Evolutionary conservation across 1,284 basidiomycete species (phyloP).

Genomic region (Prillingera fragicola): DNA sequence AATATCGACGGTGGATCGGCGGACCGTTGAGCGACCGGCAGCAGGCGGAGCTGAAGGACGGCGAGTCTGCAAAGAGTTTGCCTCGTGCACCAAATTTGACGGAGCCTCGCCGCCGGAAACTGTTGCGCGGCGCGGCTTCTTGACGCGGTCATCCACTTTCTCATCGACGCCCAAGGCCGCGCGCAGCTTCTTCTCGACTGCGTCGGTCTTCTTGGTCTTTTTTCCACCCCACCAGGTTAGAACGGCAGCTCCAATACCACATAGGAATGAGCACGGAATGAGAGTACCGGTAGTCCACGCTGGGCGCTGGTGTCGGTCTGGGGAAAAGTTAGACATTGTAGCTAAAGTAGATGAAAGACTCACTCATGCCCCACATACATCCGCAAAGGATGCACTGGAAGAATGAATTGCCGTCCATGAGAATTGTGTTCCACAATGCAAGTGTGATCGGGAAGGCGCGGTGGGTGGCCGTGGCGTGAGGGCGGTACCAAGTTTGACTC

Average conservation of each 20-base stretch:
- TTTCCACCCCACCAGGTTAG: slow-evolving; percentile 71
- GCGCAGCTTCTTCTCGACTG: slow-evolving; percentile 65
- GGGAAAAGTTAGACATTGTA: too few relatives aligned
- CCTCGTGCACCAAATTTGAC: too few relatives aligned
- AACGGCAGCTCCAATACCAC: slow-evolving; percentile 71
- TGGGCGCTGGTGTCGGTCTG: slow-evolving; percentile 46
- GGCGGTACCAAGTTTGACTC: slow-evolving; percentile 73
- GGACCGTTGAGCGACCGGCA: too few relatives aligned
- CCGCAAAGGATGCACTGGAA: slow-evolving; percentile 72
- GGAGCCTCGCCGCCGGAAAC: slow-evolving; percentile 1
- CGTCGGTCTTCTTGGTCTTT: slow-evolving; percentile 68
- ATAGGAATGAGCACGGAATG: slow-evolving; percentile 70
- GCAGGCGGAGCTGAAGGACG: too few relatives aligned
- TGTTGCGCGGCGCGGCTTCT: slow-evolving; percentile 10
- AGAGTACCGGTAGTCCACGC: slow-evolving; percentile 59
- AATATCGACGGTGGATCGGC: too few relatives aligned
- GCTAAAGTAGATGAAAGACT: too few relatives aligned
- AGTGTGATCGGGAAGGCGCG: slow-evolving; percentile 72
- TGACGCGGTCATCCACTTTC: slow-evolving; percentile 1
- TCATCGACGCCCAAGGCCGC: slow-evolving; percentile 56
- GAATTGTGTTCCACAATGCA: slow-evolving; percentile 46
- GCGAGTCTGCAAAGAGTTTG: too few relatives aligned
- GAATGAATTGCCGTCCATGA: slow-evolving; percentile 73
- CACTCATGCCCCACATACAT: slow-evolving; percentile 71
- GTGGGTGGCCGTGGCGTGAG: slow-evolving; percentile 80